A percentile compares a stretch with the other conserved stretches of the same genome.
Conservation (phyloP, 495 filamentous ascomycete species). For the Patellaria atrata region DNA sequence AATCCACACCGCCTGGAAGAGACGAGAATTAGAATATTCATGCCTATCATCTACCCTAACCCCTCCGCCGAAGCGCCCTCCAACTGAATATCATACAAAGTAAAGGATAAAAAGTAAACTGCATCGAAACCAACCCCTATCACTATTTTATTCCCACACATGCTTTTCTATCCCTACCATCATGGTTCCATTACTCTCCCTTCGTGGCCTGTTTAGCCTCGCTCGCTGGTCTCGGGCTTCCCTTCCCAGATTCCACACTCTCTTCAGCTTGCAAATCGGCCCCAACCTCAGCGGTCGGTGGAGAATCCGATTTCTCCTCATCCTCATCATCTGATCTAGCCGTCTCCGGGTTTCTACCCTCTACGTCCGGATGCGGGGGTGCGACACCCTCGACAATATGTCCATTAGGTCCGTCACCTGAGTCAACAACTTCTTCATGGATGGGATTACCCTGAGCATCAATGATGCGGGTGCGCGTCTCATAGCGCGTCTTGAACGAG, state of each 20-base stretch:
- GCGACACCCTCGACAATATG: conserved; percentile 27
- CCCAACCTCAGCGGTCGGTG: conserved; percentile 28
- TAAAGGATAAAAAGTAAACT: no score
- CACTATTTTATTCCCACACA: no score
- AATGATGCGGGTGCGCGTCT: conserved; percentile 74
- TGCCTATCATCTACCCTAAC: no score
- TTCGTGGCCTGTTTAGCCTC: conserved; percentile 39
- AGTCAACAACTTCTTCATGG: conserved; percentile 27
- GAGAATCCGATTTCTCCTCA: conserved; percentile 17
- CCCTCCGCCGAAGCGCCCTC: no score
- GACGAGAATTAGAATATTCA: no score
- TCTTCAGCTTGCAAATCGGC: conserved; percentile 22
- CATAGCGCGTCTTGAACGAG: conserved; percentile 84
- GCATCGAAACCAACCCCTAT: no score
- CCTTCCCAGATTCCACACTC: conserved; percentile 14
- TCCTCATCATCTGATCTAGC: conserved; percentile 22
- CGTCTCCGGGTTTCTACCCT: conserved; percentile 58
- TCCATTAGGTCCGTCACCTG: conserved; percentile 16
- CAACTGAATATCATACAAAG: no score
- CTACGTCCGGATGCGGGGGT: conserved; percentile 71
- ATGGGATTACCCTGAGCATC: conserved; percentile 64
- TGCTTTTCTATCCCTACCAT: no score
- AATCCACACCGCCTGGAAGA: no score
- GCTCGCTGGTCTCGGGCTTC: conserved; percentile 28
- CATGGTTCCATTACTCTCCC: no score